phyloP scores from a whole-genome alignment of 345 rosid genomes.

The Bruguiera sexangula region DNA sequence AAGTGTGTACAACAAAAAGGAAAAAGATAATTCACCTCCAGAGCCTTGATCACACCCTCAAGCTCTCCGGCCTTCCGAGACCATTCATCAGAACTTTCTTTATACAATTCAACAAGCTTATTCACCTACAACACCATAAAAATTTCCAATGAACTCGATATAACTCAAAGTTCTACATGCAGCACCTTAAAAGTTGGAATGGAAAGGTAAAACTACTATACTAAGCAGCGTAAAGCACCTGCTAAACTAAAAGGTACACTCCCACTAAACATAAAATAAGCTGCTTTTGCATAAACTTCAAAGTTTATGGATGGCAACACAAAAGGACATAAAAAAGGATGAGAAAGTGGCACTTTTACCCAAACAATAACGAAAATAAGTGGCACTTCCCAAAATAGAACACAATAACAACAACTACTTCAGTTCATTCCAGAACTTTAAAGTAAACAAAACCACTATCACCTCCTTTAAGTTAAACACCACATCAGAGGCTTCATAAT shows the following conservation, averaged over 20 bases:
- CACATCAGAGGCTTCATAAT: too few relatives aligned
- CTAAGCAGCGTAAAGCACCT: not conserved
- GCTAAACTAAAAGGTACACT: not conserved
- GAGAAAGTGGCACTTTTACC: not conserved
- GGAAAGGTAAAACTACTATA: not conserved
- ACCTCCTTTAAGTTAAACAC: too few relatives aligned
- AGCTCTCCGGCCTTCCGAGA: constrained; percentile 91
- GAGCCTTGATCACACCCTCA: constrained; percentile 91
- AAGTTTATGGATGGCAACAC: not conserved
- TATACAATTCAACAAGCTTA: constrained; percentile 83
- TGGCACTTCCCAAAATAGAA: too few relatives aligned
- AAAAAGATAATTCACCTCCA: constrained; percentile 55
- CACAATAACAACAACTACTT: too few relatives aligned
- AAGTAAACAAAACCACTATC: too few relatives aligned
- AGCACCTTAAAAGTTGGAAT: not conserved
- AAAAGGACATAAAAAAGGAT: not conserved
- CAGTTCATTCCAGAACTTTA: too few relatives aligned
- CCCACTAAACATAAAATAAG: not conserved
- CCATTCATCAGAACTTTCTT: constrained; percentile 94
- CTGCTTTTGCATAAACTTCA: not conserved
- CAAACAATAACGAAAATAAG: too few relatives aligned
- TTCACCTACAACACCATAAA: constrained; percentile 45
- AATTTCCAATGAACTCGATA: constrained; percentile 15
- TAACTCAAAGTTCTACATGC: not conserved
- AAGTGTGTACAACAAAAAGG: too few relatives aligned